phyloP scores from a whole-genome alignment of 2,329 filamentous ascomycete genomes.

The Penicillium sp. region DNA sequence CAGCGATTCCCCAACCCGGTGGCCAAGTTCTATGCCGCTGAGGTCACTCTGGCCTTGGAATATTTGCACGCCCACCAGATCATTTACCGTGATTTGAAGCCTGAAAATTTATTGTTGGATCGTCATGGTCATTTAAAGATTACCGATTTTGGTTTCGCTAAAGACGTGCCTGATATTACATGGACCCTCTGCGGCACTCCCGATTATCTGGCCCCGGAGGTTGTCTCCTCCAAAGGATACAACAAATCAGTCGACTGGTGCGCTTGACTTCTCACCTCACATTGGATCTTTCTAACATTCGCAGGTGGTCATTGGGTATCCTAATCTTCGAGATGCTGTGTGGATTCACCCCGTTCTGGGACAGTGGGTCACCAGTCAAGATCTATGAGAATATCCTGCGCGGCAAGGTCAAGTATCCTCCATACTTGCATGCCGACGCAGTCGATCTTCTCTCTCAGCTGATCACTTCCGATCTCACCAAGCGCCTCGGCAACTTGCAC shows the following conservation, averaged over 20 bases:
- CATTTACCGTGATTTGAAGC: slow-evolving; percentile 97
- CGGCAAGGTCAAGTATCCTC: slow-evolving; percentile 93
- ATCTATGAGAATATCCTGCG: slow-evolving; percentile 99
- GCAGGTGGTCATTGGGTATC: slow-evolving; percentile 96
- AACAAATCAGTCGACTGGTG: slow-evolving; percentile 99
- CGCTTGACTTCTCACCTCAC: slow-evolving; percentile 40
- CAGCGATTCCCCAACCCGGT: slow-evolving; percentile 98
- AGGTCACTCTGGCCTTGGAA: slow-evolving; percentile 92
- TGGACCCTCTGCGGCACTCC: slow-evolving; percentile 98
- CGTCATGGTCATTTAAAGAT: slow-evolving; percentile 95
- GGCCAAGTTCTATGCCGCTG: slow-evolving; percentile 97
- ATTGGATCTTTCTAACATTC: slow-evolving; percentile 7
- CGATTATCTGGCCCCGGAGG: slow-evolving; percentile 95
- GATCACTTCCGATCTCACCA: slow-evolving; percentile 93
- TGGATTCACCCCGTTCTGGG: slow-evolving; percentile 98
- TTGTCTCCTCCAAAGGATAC: slow-evolving; percentile 98
- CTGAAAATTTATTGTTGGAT: slow-evolving; percentile 88
- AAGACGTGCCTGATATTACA: slow-evolving; percentile 97
- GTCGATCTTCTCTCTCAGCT: slow-evolving; percentile 89
- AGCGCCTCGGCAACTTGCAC: slow-evolving; percentile 90
- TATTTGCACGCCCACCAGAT: slow-evolving; percentile 94
- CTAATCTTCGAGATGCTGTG: slow-evolving; percentile 99
- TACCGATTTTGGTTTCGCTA: slow-evolving; percentile 97
- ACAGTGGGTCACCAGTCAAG: slow-evolving; percentile 95
- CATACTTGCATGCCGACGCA: slow-evolving; percentile 91